Evolutionary conservation across 2,329 filamentous ascomycete genomes (phyloP), one percentile per base, ranked within the genome.

Genomic region (Chaetomium sp.): DNA sequence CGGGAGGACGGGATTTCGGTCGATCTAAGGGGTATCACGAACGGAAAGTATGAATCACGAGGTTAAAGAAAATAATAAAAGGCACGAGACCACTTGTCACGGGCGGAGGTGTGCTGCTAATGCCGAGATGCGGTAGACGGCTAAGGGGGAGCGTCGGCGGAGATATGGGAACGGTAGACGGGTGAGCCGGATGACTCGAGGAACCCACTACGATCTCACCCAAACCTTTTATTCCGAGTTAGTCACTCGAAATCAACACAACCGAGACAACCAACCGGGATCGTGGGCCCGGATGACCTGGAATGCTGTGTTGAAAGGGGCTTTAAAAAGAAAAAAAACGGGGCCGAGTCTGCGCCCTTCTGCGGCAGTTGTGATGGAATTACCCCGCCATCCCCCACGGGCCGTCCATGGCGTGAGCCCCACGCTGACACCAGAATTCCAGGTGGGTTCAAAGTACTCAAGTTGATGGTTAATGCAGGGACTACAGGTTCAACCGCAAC

Each of bases 301-400:
- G 19, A 27, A 27, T 27, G 2, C 19, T 45, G 34, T 19, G 32
- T 35, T 14, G 8, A 33, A 34, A 33, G 2, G 6, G 19, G 19
- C n/a, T 36, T n/a, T n/a, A 19, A 48, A 54, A 59, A 19, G 43
- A 50, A 43, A 52, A 54, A 52, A 54, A 56, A 51, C 14, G 33
- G 42, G 46, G 46, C 41, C 36, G n/a, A 27, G 11, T 8, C 12
- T 33, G 33, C 12, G 38, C 12, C 19, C 38, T 36, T 49, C 19
- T 27, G 19, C 19, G 19, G 19, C 19, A 27, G 19, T 11, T 42
- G 19, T 52, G 43, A 45, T 38, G 34, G 33, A 41, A 36, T 58
- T 55, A 58, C 56, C 56, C 56, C 56, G 52, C 56, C 46, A 55
- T 55, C 14, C 27, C 33, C 12, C 33, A 14, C 34, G 10, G 12